Conservation (phyloP, 2,329 filamentous ascomycete genomes). For the Pyricularia sp. region DNA sequence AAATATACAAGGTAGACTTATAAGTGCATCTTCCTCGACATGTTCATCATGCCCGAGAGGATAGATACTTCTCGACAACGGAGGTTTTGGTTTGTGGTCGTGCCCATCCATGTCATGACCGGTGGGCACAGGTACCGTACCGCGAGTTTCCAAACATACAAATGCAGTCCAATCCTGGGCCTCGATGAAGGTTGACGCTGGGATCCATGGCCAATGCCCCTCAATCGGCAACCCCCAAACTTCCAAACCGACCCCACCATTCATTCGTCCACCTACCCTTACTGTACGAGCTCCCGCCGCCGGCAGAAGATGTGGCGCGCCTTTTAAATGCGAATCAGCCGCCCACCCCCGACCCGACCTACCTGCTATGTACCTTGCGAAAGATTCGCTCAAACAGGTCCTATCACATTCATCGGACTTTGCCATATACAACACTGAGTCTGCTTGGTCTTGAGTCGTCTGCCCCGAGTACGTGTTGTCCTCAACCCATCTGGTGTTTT, state of each 20-base stretch:
- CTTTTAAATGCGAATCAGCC: constrained; percentile 1
- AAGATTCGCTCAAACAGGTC: neutral
- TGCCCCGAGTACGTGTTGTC: neutral
- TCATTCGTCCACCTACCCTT: neutral
- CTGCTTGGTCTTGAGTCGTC: neutral
- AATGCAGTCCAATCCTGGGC: neutral
- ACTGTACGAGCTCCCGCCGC: neutral
- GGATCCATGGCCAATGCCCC: neutral
- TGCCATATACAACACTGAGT: neutral
- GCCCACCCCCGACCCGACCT: neutral
- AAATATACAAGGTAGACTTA: neutral
- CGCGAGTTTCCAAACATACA: neutral
- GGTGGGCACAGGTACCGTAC: neutral
- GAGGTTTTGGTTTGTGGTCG: neutral
- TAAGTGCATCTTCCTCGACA: neutral
- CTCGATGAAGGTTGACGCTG: neutral
- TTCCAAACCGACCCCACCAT: neutral
- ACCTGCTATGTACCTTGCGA: neutral
- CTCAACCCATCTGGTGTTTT: neutral
- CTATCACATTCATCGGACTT: neutral
- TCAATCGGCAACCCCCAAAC: neutral
- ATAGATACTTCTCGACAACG: neutral
- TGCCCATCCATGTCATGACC: neutral
- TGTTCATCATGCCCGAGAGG: neutral
- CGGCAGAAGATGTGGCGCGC: neutral